Base-by-base conservation (phyloP, 164 flowering plant species). In the Hamamelis virginiana region DNA sequence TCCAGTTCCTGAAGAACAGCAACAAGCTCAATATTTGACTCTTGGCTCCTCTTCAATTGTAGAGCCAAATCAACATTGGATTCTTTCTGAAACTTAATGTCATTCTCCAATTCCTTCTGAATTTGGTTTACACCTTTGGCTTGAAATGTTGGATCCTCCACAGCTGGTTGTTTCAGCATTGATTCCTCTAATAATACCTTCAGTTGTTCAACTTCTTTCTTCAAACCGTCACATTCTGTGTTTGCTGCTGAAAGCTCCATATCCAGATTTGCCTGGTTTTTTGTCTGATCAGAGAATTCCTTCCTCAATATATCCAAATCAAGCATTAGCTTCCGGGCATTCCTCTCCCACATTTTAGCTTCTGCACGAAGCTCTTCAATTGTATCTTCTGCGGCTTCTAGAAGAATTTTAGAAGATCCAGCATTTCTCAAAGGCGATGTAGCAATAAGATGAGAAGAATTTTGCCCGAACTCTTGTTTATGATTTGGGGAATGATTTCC, bases 281-380 rank as follows among this genome's bases (percentile, higher is more conserved):
- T 83, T 12, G 95, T 85, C 64, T 86, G 89, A 47, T 82, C 87
- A 14, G 83, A 76, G 64, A 78, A 77, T 59, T 89, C 93, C 60
- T 80, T 81, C 81, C 72, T 87, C 64, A 84, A 38, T 16, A 74
- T 52, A 16, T 89, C 97, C 73, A 89, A 64, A 78, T 94, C 98
- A 64, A 77, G 41, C 86, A 81, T 82, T 66, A 86, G 62, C 71
- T 90, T 94, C 70, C 80, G 72, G 2, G 97, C 85, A 76, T 90
- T 86, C 76, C 89, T 84, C 74, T 90, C 96, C 97, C 98, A 91
- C 90, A 85, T 89, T 70, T 76, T 85, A 43, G 93, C 87, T 73
- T 89, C 96, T 52, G 82, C 76, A 16, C 82, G 86, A 46, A 91
- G 87, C 72, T 91, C 91, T 53, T 87, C 84, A 28, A 84, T 84